phyloP scores from a whole-genome alignment of 1,284 basidiomycete genomes.

The Naganishia albida region DNA sequence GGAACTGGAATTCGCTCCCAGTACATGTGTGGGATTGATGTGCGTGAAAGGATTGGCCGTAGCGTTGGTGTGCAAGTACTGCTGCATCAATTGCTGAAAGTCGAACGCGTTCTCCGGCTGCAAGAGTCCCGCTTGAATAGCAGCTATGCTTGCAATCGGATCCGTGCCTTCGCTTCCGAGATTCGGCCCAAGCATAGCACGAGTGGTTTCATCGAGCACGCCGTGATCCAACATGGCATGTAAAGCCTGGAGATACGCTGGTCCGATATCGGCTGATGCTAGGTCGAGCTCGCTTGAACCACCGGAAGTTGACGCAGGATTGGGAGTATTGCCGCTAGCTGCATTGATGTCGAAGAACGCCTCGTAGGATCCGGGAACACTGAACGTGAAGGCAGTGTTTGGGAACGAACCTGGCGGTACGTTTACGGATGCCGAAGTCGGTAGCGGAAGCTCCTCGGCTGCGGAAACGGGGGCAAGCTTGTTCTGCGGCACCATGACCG shows the following conservation, averaged over 20 bases:
- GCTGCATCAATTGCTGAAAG: conserved; percentile 55
- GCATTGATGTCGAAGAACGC: conserved; percentile 63
- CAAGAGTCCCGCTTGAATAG: conserved; percentile 25
- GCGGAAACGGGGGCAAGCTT: not conserved
- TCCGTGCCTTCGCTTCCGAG: not conserved
- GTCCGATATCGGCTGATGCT: conserved; percentile 13
- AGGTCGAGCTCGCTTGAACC: conserved; percentile 16
- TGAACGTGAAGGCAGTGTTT: conserved; percentile 73
- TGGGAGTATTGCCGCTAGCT: conserved; percentile 42
- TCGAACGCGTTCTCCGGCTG: conserved; percentile 37
- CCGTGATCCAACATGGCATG: conserved; percentile 26
- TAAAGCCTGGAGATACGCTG: conserved; percentile 18
- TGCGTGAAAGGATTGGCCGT: conserved; percentile 66
- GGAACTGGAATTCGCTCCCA: conserved; percentile 64
- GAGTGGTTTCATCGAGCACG: not conserved
- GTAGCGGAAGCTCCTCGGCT: conserved; percentile 9
- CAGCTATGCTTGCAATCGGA: conserved; percentile 9
- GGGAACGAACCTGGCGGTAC: conserved; percentile 60
- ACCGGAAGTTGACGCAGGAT: conserved; percentile 19
- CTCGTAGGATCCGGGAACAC: conserved; percentile 59
- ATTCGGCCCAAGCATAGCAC: not conserved
- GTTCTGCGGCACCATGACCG: not conserved
- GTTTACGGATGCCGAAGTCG: conserved; percentile 33
- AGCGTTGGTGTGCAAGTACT: conserved; percentile 51
- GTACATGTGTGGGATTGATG: conserved; percentile 82